A percentile compares a stretch with the other conserved stretches of the same genome.
These are phyloP conservation scores for Avena atlantica DNA, from an alignment of 176 grass and related monocot species.

Conservation along the genomic window DNA sequence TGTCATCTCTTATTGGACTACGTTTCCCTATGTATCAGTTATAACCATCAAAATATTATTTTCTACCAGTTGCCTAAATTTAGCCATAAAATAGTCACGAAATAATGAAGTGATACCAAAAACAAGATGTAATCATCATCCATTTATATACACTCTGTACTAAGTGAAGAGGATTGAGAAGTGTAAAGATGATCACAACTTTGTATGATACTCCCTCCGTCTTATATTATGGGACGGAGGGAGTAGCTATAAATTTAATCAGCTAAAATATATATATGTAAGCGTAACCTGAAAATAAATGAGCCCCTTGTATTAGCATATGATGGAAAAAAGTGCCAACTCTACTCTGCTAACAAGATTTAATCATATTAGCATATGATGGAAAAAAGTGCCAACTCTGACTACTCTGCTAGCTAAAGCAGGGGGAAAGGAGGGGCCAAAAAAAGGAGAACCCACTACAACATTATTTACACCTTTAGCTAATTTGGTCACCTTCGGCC, in stretches of 20 bases:
- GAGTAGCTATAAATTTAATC: constrained; percentile 37
- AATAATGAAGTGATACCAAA: constrained; percentile 21
- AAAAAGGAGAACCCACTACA: constrained; percentile 46
- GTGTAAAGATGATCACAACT: constrained; percentile 28
- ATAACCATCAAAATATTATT: not conserved
- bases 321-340: constrained; percentile 30
- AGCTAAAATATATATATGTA: constrained; percentile 29
- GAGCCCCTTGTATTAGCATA: constrained; percentile 31
- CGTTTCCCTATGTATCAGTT: constrained; percentile 6
- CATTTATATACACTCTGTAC: not conserved
- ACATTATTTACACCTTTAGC: constrained; percentile 48
- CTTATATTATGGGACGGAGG: too few species aligned
- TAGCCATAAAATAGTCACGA: not conserved
- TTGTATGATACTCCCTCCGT: not conserved
- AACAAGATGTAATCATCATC: constrained; percentile 1
- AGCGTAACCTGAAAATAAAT: constrained; percentile 16
- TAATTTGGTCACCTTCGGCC: constrained; percentile 52
- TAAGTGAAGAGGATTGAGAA: not conserved
- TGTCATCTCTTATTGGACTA: constrained; percentile 6
- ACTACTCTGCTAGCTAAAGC: constrained; percentile 31
- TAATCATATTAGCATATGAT: constrained; percentile 36
- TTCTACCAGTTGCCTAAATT: constrained; percentile 23
- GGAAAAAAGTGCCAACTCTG: constrained; percentile 33
- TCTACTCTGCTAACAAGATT: constrained; percentile 35
- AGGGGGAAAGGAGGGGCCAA: not conserved